These are phyloP conservation scores for Kwoniella sp. DNA, from an alignment of 768 basidiomycete genomes.

Conservation along the genomic window DNA sequence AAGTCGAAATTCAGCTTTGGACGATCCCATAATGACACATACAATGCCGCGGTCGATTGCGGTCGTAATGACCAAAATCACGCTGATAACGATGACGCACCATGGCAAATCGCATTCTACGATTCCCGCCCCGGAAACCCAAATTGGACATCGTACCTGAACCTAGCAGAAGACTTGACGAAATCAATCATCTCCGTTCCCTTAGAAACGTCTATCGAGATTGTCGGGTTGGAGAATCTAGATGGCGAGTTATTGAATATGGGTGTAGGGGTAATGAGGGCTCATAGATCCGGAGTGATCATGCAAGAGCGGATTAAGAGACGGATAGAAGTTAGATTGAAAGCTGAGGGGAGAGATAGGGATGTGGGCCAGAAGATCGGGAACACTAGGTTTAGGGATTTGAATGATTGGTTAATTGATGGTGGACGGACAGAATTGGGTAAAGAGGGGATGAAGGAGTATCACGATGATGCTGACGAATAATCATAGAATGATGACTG, in stretches of 20 bases:
- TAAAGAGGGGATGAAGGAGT: constrained; percentile 7
- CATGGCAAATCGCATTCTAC: constrained; percentile 25
- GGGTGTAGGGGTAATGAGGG: constrained; percentile 8
- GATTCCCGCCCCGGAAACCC: constrained; percentile 2
- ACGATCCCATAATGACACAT: background rate
- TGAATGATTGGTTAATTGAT: constrained; percentile 14
- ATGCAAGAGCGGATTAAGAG: constrained; percentile 11
- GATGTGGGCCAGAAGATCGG: background rate
- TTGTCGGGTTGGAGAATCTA: constrained; percentile 17
- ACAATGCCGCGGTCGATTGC: background rate
- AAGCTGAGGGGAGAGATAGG: background rate
- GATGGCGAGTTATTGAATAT: constrained; percentile 19
- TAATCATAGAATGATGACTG: no score
- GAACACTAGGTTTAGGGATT: background rate
- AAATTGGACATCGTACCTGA: constrained; percentile 15
- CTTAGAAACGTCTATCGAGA: constrained; percentile 2
- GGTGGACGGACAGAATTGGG: constrained; percentile 7
- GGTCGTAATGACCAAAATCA: background rate
- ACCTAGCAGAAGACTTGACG: constrained; percentile 13
- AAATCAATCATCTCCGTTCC: constrained; percentile 5
- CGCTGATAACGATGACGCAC: background rate
- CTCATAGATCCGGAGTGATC: background rate
- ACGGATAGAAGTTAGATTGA: constrained; percentile 16
- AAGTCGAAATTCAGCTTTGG: background rate
- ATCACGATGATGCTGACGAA: background rate